Evolutionary conservation across 108 stramenopile genomes (phyloP).

Genomic region (Pseudonitzschia pungens): DNA sequence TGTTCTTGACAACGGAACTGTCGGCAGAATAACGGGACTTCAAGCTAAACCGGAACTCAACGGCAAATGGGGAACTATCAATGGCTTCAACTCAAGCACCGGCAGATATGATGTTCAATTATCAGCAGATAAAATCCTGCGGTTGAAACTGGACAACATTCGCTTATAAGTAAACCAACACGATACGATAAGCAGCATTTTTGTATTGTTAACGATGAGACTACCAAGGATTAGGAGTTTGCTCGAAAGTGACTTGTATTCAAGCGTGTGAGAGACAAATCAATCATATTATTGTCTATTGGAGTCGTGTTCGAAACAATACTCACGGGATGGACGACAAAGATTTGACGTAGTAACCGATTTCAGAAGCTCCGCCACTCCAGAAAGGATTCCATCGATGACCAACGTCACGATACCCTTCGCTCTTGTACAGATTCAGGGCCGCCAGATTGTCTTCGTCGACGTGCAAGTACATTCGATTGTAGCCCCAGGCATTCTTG

Average conservation of each 20-base stretch:
- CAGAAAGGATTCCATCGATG: constrained; percentile 79
- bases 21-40: constrained; percentile 68
- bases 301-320: not conserved
- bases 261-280: not conserved
- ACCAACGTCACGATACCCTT: constrained; percentile 72
- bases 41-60: constrained; percentile 81
- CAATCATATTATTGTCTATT: not conserved
- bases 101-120: constrained; percentile 85
- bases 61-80: constrained; percentile 86
- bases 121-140: constrained; percentile 68
- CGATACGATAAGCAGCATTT: too few relatives aligned
- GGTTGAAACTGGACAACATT: constrained; percentile 82
- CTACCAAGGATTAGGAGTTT: too few relatives aligned
- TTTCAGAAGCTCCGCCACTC: constrained; percentile 71
- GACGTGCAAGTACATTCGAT: constrained; percentile 76
- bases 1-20: constrained; percentile 72
- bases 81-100: constrained; percentile 60
- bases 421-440: constrained; percentile 63
- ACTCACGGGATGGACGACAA: constrained; percentile 8
- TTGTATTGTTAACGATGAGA: too few relatives aligned
- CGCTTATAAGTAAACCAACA: constrained; percentile 47
- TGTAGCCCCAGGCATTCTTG: constrained; percentile 58
- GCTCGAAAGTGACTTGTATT: too few relatives aligned
- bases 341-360: constrained; percentile 79
- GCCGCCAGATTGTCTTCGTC: constrained; percentile 80